Conservation (phyloP, 2,329 filamentous ascomycete genomes). For the Mycosphaerella sp. region DNA sequence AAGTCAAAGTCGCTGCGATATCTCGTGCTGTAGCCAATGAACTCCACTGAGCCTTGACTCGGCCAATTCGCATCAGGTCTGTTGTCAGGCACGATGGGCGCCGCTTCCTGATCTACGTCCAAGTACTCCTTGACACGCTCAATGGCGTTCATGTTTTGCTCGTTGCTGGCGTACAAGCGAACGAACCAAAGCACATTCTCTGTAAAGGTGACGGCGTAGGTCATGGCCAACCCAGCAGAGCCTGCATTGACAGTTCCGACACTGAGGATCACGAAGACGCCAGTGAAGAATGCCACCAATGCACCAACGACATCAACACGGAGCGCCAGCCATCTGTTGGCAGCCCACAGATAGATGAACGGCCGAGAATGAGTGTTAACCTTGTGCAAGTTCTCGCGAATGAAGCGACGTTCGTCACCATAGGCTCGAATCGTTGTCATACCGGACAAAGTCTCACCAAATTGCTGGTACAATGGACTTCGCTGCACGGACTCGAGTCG, state of each 20-base stretch:
- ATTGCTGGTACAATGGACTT: conserved; percentile 95
- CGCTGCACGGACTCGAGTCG: conserved; percentile 88
- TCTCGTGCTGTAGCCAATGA: conserved; percentile 79
- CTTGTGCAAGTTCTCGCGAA: conserved; percentile 78
- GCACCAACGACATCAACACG: conserved; percentile 86
- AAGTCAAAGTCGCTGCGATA: conserved; percentile 83
- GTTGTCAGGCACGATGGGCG: conserved; percentile 67
- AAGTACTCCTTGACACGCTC: conserved; percentile 97
- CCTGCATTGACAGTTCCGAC: conserved; percentile 81
- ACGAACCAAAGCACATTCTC: conserved; percentile 98
- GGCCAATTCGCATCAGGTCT: conserved; percentile 79
- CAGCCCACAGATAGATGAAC: conserved; percentile 94
- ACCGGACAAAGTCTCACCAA: conserved; percentile 88
- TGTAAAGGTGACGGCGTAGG: conserved; percentile 93
- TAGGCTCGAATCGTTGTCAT: conserved; percentile 97
- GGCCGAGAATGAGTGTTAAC: conserved; percentile 90
- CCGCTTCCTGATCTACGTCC: conserved; percentile 89
- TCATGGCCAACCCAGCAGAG: conserved; percentile 85
- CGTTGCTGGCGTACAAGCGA: conserved; percentile 85
- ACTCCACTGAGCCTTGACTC: conserved; percentile 75
- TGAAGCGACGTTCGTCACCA: conserved; percentile 86
- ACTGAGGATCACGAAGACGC: conserved; percentile 79
- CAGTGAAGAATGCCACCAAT: conserved; percentile 86
- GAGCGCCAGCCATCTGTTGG: conserved; percentile 93
- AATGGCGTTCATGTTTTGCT: conserved; percentile 99